Evolutionary conservation across 2,329 filamentous ascomycete genomes (phyloP).

Genomic region (Penicillium sp.): DNA sequence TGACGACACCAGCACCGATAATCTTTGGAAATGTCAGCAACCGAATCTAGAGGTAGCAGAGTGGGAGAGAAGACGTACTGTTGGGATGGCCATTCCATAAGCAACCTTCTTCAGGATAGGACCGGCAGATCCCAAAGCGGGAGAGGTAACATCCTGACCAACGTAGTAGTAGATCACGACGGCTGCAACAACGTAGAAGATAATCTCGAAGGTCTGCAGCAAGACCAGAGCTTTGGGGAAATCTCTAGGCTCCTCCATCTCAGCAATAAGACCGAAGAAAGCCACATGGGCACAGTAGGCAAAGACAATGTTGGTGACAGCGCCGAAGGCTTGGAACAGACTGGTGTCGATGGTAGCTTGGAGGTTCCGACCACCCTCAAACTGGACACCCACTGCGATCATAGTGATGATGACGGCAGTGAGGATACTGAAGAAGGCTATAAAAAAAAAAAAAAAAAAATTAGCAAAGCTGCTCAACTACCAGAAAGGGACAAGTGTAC

Average conservation of each 20-base stretch:
- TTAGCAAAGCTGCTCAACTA: not conserved
- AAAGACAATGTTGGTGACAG: conserved; percentile 68
- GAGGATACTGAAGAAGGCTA: conserved; percentile 63
- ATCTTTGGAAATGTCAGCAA: conserved; percentile 43
- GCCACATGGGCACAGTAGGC: conserved; percentile 69
- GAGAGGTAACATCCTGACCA: conserved; percentile 60
- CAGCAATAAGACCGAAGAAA: conserved; percentile 65
- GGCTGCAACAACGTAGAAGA: conserved; percentile 64
- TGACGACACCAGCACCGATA: conserved; percentile 67
- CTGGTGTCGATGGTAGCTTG: conserved; percentile 42
- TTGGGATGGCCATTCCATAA: conserved; percentile 67
- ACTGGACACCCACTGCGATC: conserved; percentile 60
- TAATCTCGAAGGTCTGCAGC: conserved; percentile 58
- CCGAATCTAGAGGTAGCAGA: not conserved
- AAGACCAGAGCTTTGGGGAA: conserved; percentile 63
- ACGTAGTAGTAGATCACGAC: conserved; percentile 69
- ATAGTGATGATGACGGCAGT: conserved; percentile 67
- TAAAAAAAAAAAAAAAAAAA: not conserved
- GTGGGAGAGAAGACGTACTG: conserved; percentile 34
- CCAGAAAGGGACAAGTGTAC: conserved; percentile 2
- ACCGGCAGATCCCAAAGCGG: conserved; percentile 64
- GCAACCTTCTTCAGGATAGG: conserved; percentile 60
- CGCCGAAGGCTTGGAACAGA: conserved; percentile 58
- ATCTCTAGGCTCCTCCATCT: conserved; percentile 61
- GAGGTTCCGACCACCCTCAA: conserved; percentile 40